Percentiles rank a stretch among this genome's conserved stretches.
Conservation (phyloP, 129 eudicot species). For the Calendula officinalis region DNA sequence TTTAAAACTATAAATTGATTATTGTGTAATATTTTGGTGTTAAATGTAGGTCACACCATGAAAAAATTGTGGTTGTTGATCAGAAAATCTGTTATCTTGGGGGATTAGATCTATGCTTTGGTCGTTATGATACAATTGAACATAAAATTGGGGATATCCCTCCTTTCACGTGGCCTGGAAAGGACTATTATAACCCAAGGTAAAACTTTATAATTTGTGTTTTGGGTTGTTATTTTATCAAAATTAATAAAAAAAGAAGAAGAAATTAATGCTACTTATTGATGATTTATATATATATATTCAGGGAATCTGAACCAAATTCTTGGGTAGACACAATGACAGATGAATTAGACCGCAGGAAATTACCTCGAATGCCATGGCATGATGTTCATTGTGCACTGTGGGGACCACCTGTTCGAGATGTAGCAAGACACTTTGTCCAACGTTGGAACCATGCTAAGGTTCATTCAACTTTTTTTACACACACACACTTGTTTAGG, state of each 20-base stretch:
- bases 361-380: conserved; percentile 98
- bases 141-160: conserved; percentile 79
- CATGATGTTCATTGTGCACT: conserved; percentile 99
- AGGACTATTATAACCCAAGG: conserved; percentile 96
- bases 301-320: conserved; percentile 98
- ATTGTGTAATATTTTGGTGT: conserved; percentile 5
- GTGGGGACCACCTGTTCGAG: conserved; percentile 98
- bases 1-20: not conserved
- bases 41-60: conserved; percentile 94
- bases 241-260: not conserved
- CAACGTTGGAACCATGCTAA: conserved; percentile 99
- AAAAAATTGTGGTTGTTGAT: conserved; percentile 88
- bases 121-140: conserved; percentile 89
- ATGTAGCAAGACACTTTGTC: conserved; percentile 91
- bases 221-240: too few species aligned
- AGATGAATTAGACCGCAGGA: conserved; percentile 83
- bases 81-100: conserved; percentile 79
- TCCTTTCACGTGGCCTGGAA: conserved; percentile 86
- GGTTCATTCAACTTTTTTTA: conserved; percentile 47
- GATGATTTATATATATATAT: conserved; percentile 18
- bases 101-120: conserved; percentile 97
- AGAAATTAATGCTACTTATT: conserved; percentile 9
- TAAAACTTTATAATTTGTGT: too few species aligned
- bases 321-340: conserved; percentile 94
- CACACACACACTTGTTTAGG: conserved; percentile 3